A percentile compares a stretch with the other conserved stretches of the same genome.
Evolutionary conservation across 2,329 filamentous ascomycete genomes (phyloP).

Genomic region (Apiospora arundinis): DNA sequence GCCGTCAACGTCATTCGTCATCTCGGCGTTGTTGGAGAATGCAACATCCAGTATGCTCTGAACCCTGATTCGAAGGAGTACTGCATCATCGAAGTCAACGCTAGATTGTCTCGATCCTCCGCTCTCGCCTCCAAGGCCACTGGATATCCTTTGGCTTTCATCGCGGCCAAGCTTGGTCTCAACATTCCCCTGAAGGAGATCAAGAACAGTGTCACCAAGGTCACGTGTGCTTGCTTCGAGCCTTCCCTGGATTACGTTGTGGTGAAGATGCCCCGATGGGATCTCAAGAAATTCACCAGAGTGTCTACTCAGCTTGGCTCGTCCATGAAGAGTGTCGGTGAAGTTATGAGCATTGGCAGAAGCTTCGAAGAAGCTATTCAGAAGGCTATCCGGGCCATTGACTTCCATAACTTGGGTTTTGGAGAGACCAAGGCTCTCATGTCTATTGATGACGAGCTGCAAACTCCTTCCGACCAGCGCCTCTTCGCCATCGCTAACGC

Average conservation of each 20-base stretch:
- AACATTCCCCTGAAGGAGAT: constrained; percentile 96
- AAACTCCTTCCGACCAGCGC: constrained; percentile 96
- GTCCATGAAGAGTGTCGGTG: constrained; percentile 99
- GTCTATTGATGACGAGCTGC: constrained; percentile 94
- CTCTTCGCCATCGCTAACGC: constrained; percentile 98
- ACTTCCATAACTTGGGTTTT: constrained; percentile 95
- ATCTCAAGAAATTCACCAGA: constrained; percentile 97
- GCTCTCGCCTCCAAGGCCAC: constrained; percentile 96
- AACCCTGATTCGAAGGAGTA: constrained; percentile 96
- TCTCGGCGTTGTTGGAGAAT: constrained; percentile 96
- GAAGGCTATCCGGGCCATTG: constrained; percentile 94
- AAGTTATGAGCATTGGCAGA: constrained; percentile 97
- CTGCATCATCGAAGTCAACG: constrained; percentile 99
- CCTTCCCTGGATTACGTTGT: constrained; percentile 97
- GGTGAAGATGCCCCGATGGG: constrained; percentile 98
- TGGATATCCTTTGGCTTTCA: constrained; percentile 94
- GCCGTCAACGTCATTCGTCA: constrained; percentile 97
- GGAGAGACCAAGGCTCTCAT: constrained; percentile 90
- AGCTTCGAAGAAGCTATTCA: constrained; percentile 99
- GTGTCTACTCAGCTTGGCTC: constrained; percentile 96
- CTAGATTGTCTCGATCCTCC: constrained; percentile 91
- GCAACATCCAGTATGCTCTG: constrained; percentile 97
- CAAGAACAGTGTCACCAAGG: constrained; percentile 92
- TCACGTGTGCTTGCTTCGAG: constrained; percentile 97
- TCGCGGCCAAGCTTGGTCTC: constrained; percentile 94